A percentile compares a stretch with the other conserved stretches of the same genome.
Conservation (phyloP, 2,329 filamentous ascomycete genomes). For the Fusarium luffae region DNA sequence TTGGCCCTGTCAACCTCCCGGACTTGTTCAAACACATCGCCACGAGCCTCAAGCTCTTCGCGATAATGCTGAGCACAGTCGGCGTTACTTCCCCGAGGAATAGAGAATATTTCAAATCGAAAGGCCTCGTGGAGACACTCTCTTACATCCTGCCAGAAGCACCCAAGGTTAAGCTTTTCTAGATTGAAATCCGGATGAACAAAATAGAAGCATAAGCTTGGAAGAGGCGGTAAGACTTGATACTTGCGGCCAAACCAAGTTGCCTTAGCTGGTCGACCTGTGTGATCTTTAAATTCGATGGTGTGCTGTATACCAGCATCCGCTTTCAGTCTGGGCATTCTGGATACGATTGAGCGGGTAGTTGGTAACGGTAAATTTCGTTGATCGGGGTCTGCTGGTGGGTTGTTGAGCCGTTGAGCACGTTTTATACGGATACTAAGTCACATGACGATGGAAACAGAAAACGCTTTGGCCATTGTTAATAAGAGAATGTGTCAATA, state of each 20-base stretch:
- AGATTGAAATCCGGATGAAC: background rate
- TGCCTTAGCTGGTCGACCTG: background rate
- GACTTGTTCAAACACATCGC: background rate
- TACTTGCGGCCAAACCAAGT: fast-evolving
- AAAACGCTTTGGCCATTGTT: no score
- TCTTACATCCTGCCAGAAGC: background rate
- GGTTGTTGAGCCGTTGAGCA: no score
- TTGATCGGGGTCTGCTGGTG: no score
- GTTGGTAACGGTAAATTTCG: no score
- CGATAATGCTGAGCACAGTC: background rate
- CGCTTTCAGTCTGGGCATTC: background rate
- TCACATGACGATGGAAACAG: no score
- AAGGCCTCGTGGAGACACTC: background rate
- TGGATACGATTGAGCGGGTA: no score
- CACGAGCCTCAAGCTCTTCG: background rate
- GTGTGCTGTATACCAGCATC: background rate
- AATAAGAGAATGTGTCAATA: no score
- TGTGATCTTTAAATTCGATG: background rate
- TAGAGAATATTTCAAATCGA: background rate
- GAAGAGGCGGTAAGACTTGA: background rate
- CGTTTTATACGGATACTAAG: no score
- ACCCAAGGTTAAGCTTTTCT: no score
- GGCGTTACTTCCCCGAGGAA: background rate
- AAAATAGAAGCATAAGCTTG: background rate
- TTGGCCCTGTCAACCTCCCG: no score